phyloP scores from a whole-genome alignment of 1,284 basidiomycete species.

The Malassezia sp. region DNA sequence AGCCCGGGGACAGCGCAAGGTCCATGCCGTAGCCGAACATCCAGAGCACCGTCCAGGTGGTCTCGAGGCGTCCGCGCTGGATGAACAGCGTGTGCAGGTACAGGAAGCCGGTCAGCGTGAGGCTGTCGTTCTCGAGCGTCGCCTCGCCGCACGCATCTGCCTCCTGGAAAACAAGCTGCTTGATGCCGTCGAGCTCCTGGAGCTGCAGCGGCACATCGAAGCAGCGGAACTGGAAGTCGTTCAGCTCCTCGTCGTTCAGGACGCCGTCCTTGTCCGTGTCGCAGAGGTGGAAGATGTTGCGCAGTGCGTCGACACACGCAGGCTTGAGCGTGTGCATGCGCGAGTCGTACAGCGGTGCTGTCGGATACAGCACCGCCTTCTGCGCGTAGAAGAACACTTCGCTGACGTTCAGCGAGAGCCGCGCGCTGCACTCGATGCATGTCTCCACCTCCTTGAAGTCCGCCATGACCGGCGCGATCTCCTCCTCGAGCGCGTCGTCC shows the following conservation, averaged over 20 bases:
- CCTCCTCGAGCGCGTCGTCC: constrained; percentile 79
- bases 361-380: constrained; percentile 93
- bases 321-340: constrained; percentile 75
- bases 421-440: constrained; percentile 90
- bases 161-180: constrained; percentile 37
- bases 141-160: constrained; percentile 23
- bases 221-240: constrained; percentile 94
- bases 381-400: constrained; percentile 99
- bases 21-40: constrained; percentile 95
- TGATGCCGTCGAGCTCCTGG: constrained; percentile 66
- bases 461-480: constrained; percentile 45
- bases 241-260: constrained; percentile 77
- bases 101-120: constrained; percentile 86
- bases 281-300: constrained; percentile 89
- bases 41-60: constrained; percentile 90
- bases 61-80: constrained; percentile 86
- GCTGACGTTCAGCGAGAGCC: constrained; percentile 66
- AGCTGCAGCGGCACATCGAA: constrained; percentile 83
- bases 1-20: constrained; percentile 54
- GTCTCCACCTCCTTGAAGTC: constrained; percentile 63
- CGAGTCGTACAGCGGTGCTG: constrained; percentile 91
- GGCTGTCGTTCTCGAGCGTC: constrained; percentile 50
- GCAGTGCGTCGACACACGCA: constrained; percentile 74
- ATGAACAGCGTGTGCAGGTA: constrained; percentile 95
- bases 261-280: constrained; percentile 89